Conservation (phyloP, 1,284 basidiomycete genomes). For the Vanrija pseudolonga region DNA sequence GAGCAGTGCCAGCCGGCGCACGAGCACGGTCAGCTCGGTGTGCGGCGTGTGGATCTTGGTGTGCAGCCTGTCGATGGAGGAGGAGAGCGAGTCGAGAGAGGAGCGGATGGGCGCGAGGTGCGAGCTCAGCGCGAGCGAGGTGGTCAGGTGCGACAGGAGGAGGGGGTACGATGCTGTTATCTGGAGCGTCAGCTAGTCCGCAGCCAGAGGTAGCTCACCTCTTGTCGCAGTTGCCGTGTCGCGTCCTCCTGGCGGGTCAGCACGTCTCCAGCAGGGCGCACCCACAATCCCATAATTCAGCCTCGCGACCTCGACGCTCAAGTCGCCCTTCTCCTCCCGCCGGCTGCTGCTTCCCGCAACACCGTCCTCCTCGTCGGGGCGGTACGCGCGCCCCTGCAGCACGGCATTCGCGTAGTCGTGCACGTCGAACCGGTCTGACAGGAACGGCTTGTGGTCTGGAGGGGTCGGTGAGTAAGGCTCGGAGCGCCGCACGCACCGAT, state of each 20-base stretch:
- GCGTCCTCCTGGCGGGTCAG: constrained; percentile 63
- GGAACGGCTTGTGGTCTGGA: constrained; percentile 47
- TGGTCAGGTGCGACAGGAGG: constrained; percentile 54
- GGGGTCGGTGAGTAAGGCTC: neutral
- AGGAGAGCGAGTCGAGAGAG: constrained; percentile 33
- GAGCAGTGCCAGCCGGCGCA: constrained; percentile 67
- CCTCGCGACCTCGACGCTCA: constrained; percentile 77
- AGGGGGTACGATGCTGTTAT: constrained; percentile 50
- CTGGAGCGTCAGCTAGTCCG: constrained; percentile 20
- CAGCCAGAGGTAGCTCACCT: constrained; percentile 64
- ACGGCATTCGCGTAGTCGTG: constrained; percentile 85
- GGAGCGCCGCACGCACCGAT: constrained; percentile 11
- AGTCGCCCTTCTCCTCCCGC: constrained; percentile 63
- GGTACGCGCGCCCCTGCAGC: constrained; percentile 71
- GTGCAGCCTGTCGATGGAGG: constrained; percentile 60
- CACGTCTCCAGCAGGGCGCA: neutral
- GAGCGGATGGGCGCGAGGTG: constrained; percentile 41
- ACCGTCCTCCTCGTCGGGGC: constrained; percentile 42
- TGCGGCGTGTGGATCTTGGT: constrained; percentile 80
- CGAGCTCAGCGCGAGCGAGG: constrained; percentile 61
- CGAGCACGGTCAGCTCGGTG: constrained; percentile 64
- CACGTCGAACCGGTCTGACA: constrained; percentile 66
- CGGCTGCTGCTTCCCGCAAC: constrained; percentile 2
- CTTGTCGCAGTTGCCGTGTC: constrained; percentile 73
- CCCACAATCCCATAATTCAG: constrained; percentile 66